Evolutionary conservation across 208 protist genomes (phyloP).

Genomic region (Trypanosoma vivax): DNA sequence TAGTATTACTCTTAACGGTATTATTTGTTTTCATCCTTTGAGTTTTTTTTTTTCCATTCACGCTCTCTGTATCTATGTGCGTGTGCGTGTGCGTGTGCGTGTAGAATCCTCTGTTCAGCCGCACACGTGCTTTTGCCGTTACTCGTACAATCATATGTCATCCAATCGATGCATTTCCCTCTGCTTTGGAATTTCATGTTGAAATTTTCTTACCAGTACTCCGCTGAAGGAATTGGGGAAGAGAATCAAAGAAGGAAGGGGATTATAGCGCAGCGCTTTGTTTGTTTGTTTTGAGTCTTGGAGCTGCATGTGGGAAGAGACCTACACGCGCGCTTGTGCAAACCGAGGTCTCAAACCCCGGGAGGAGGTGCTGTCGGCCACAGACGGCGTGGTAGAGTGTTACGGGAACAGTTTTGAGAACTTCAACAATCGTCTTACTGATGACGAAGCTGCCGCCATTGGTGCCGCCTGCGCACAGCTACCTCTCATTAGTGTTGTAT

Average conservation of each 20-base stretch:
- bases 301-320: slow-evolving; percentile 39
- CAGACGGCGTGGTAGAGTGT: slow-evolving; percentile 22
- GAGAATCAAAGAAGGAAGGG: too few species aligned
- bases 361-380: slow-evolving; percentile 24
- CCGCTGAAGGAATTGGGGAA: too few species aligned
- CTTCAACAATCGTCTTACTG: slow-evolving; percentile 49
- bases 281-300: too few species aligned
- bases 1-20: too few species aligned
- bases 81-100: not conserved
- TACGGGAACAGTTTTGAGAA: slow-evolving; percentile 56
- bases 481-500: slow-evolving; percentile 25
- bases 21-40: slow-evolving; percentile 1
- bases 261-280: too few species aligned
- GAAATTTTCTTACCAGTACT: too few species aligned
- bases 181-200: too few species aligned
- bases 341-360: slow-evolving; percentile 30
- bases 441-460: slow-evolving; percentile 52
- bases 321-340: slow-evolving; percentile 37
- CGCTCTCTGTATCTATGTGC: too few species aligned
- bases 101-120: not conserved
- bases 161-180: too few species aligned
- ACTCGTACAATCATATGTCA: too few species aligned
- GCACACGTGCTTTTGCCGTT: not conserved
- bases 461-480: slow-evolving; percentile 14
- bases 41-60: slow-evolving; percentile 9